Evolutionary conservation across 2,329 filamentous ascomycete species (phyloP).

Genomic region (Fusarium pilosicola): DNA sequence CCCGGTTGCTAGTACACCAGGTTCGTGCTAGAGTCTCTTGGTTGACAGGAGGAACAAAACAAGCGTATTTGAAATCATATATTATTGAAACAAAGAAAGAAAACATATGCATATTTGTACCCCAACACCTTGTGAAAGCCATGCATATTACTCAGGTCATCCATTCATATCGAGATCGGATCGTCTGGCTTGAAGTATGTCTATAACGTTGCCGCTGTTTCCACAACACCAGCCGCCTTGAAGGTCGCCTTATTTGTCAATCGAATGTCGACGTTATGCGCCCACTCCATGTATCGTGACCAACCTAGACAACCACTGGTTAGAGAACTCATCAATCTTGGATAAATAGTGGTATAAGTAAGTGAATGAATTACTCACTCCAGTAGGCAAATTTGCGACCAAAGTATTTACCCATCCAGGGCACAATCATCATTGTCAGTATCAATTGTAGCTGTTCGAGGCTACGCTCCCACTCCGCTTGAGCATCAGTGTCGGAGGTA

Average conservation of each 20-base stretch:
- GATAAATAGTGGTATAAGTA: not conserved
- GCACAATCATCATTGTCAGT: conserved; percentile 92
- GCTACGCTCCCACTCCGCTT: conserved; percentile 94
- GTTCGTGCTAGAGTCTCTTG: not conserved
- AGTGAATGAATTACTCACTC: conserved; percentile 68
- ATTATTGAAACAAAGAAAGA: conserved; percentile 21
- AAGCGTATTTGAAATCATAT: conserved; percentile 17
- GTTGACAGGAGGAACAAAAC: not conserved
- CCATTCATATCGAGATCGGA: not conserved
- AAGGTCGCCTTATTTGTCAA: conserved; percentile 72
- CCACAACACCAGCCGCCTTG: conserved; percentile 70
- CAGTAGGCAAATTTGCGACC: conserved; percentile 95
- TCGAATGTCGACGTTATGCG: conserved; percentile 79
- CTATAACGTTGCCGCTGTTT: conserved; percentile 66
- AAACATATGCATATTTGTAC: conserved; percentile 16
- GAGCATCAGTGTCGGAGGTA: conserved; percentile 78
- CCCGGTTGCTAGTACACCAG: no score
- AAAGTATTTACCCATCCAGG: conserved; percentile 93
- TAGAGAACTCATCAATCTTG: conserved; percentile 13
- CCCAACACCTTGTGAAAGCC: conserved; percentile 39
- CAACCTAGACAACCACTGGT: conserved; percentile 69
- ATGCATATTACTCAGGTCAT: conserved; percentile 12
- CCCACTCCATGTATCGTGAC: conserved; percentile 95
- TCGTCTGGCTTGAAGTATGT: not conserved
- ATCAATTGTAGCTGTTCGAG: conserved; percentile 93